Evolutionary conservation across 2,329 filamentous ascomycete genomes (phyloP).

Genomic region (Diplodia corticola): DNA sequence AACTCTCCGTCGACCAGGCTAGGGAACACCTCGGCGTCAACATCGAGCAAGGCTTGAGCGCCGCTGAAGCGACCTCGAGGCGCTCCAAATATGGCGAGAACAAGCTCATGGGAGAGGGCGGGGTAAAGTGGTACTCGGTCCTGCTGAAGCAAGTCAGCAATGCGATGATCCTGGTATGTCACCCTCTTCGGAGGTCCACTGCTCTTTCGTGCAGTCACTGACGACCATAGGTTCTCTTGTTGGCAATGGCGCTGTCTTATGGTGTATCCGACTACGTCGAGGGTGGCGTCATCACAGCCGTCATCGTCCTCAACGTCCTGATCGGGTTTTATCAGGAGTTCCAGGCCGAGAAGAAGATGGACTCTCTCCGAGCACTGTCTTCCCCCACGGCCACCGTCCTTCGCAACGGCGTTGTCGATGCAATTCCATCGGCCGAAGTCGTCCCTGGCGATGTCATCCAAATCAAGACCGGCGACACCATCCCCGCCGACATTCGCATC

Average conservation of each 20-base stretch:
- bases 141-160: slow-evolving; percentile 41
- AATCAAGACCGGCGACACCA: slow-evolving; percentile 57
- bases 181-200: background rate
- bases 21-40: slow-evolving; percentile 23
- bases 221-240: slow-evolving; percentile 64
- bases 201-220: background rate
- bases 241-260: slow-evolving; percentile 69
- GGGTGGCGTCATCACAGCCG: slow-evolving; percentile 63
- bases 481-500: slow-evolving; percentile 65
- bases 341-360: slow-evolving; percentile 45
- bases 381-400: slow-evolving; percentile 42
- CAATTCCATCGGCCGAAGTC: slow-evolving; percentile 40
- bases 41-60: slow-evolving; percentile 26
- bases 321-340: slow-evolving; percentile 57
- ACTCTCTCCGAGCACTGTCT: slow-evolving; percentile 43
- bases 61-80: slow-evolving; percentile 23
- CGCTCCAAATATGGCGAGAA: slow-evolving; percentile 29
- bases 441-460: slow-evolving; percentile 44
- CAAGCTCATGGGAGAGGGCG: slow-evolving; percentile 27
- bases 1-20: slow-evolving; percentile 25
- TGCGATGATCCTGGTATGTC: slow-evolving; percentile 38
- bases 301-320: slow-evolving; percentile 67
- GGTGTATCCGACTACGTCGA: slow-evolving; percentile 66
- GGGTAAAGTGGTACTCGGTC: slow-evolving; percentile 28
- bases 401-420: slow-evolving; percentile 38